A percentile compares a stretch with the other conserved stretches of the same genome.
Evolutionary conservation across 257 asterid species (phyloP).

Genomic region (Coffea canephora): DNA sequence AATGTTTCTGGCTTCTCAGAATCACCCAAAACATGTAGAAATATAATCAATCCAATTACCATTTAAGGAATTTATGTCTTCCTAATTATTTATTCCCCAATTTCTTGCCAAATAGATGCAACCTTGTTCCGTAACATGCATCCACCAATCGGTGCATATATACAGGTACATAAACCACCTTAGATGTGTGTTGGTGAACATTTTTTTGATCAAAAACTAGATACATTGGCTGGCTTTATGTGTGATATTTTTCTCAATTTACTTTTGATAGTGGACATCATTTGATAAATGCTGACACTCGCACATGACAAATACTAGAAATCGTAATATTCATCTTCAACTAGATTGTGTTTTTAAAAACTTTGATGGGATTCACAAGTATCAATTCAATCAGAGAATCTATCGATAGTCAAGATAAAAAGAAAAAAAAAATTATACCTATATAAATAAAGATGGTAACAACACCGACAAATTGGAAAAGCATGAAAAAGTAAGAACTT

Average conservation of each 20-base stretch:
- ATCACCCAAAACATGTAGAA: too few relatives aligned
- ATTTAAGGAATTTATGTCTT: too few relatives aligned
- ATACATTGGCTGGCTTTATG: too few relatives aligned
- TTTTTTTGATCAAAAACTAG: too few relatives aligned
- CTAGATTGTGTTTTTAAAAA: too few relatives aligned
- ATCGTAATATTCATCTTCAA: background rate
- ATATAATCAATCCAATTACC: too few relatives aligned
- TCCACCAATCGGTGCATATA: background rate
- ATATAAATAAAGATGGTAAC: background rate
- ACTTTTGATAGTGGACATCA: background rate
- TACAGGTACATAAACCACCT: too few relatives aligned
- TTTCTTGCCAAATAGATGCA: background rate
- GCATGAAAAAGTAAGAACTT: background rate
- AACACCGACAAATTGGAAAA: background rate
- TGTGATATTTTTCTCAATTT: too few relatives aligned
- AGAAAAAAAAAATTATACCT: background rate
- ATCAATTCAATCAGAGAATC: background rate
- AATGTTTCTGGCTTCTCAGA: too few relatives aligned
- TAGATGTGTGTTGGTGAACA: too few relatives aligned
- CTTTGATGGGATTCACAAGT: too few relatives aligned
- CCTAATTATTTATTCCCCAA: background rate
- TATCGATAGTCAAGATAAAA: background rate
- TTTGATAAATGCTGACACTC: background rate
- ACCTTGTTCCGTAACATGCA: background rate
- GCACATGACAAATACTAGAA: background rate